These are phyloP conservation scores for Neurospora terricola DNA, from an alignment of 495 filamentous ascomycete genomes.

Conservation along the genomic window DNA sequence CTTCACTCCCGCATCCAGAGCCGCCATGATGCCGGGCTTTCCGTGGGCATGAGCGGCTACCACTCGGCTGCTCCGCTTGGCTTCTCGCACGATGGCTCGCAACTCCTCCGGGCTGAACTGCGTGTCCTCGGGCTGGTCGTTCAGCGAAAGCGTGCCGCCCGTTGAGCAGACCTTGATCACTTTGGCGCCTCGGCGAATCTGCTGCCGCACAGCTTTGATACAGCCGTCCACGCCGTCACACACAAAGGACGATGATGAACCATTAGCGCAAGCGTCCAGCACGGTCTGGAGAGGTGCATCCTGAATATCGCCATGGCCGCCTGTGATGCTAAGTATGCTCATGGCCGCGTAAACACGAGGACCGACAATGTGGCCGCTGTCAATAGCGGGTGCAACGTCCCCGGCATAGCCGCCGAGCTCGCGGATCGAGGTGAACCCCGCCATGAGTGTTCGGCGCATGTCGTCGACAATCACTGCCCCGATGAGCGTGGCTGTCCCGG, in stretches of 20 bases:
- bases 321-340: conserved; percentile 35
- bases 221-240: conserved; percentile 42
- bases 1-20: conserved; percentile 33
- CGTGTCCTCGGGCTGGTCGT: conserved; percentile 36
- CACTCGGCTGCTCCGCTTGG: conserved; percentile 28
- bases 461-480: conserved; percentile 7
- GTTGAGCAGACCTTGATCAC: conserved; percentile 43
- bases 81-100: conserved; percentile 38
- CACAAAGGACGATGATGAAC: conserved; percentile 2
- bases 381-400: conserved; percentile 33
- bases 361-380: conserved; percentile 36
- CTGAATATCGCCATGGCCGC: conserved; percentile 38
- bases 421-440: conserved; percentile 44
- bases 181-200: conserved; percentile 39
- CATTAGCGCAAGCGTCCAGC: conserved; percentile 16
- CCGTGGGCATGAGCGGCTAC: conserved; percentile 44
- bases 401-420: conserved; percentile 38
- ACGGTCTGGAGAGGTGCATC: conserved; percentile 24
- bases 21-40: conserved; percentile 41
- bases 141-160: conserved; percentile 35
- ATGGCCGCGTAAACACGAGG: conserved; percentile 39
- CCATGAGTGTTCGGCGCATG: conserved; percentile 27
- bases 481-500: conserved; percentile 3
- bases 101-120: conserved; percentile 45
- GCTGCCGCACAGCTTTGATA: conserved; percentile 33